Evolutionary conservation across 2,329 filamentous ascomycete genomes (phyloP).

Genomic region (Pyricularia pennisetigena): DNA sequence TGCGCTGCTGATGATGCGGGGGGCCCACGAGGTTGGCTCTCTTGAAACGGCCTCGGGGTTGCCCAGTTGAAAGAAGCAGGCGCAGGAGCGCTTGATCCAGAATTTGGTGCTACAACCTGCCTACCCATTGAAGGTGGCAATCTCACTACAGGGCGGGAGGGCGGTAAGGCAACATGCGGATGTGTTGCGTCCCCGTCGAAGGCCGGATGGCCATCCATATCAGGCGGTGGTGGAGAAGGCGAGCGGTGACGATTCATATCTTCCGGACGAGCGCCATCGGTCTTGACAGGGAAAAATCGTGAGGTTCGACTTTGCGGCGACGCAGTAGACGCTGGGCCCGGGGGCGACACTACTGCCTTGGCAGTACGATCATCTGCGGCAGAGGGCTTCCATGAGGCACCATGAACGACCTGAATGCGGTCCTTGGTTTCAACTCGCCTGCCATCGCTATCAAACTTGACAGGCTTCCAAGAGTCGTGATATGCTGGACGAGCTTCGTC

Average conservation of each 20-base stretch:
- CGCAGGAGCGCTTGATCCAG: background rate
- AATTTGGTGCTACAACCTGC: background rate
- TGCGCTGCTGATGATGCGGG: slow-evolving; percentile 8
- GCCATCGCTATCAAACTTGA: slow-evolving; percentile 24
- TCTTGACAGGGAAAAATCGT: slow-evolving; percentile 45
- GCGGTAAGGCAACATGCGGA: slow-evolving; percentile 62
- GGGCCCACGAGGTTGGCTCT: slow-evolving; percentile 11
- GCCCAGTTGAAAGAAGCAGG: slow-evolving; percentile 23
- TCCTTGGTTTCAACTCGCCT: slow-evolving; percentile 20
- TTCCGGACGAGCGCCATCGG: background rate
- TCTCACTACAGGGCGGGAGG: slow-evolving; percentile 66
- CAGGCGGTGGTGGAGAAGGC: slow-evolving; percentile 64
- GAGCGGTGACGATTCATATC: slow-evolving; percentile 32
- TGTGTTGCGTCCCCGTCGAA: slow-evolving; percentile 56
- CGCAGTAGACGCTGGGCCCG: slow-evolving; percentile 11
- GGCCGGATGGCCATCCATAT: slow-evolving; percentile 59
- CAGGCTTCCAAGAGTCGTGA: slow-evolving; percentile 44
- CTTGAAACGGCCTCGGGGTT: slow-evolving; percentile 21
- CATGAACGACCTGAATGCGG: slow-evolving; percentile 17
- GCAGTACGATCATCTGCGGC: slow-evolving; percentile 6
- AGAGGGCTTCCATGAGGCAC: slow-evolving; percentile 10
- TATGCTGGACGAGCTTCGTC: slow-evolving; percentile 36
- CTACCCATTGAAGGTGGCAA: slow-evolving; percentile 40
- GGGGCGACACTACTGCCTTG: slow-evolving; percentile 2
- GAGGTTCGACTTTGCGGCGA: slow-evolving; percentile 41